These are phyloP conservation scores for Stentor roeselii DNA, from an alignment of 73 alveolate genomes.

Conservation along the genomic window DNA sequence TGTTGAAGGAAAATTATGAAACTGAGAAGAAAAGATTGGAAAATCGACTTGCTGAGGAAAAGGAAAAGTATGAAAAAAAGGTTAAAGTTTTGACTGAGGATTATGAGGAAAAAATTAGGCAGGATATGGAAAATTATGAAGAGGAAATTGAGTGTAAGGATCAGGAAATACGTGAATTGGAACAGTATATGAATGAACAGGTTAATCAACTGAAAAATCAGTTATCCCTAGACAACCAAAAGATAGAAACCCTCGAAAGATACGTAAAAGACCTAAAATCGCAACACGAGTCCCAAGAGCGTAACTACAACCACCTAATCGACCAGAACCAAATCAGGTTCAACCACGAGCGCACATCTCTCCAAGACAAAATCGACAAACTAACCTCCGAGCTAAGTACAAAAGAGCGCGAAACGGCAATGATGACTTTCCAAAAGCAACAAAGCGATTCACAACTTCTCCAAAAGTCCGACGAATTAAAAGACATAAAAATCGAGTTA, in stretches of 20 bases:
- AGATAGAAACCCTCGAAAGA: background rate
- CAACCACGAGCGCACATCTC: constrained; percentile 51
- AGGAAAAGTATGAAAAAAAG: constrained; percentile 21
- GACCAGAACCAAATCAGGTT: background rate
- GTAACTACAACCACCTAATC: background rate
- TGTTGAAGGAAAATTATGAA: constrained; percentile 70
- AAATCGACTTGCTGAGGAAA: constrained; percentile 64
- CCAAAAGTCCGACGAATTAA: constrained; percentile 85
- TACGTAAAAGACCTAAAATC: background rate
- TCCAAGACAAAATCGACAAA: constrained; percentile 59
- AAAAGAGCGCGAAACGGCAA: constrained; percentile 63
- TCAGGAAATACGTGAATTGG: background rate
- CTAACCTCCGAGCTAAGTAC: constrained; percentile 47
- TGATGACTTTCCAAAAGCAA: constrained; percentile 63
- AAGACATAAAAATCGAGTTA: constrained; percentile 59
- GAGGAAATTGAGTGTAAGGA: constrained; percentile 30
- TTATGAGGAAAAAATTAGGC: constrained; percentile 46
- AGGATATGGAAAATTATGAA: constrained; percentile 38
- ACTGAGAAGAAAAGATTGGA: constrained; percentile 75
- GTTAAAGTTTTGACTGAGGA: constrained; percentile 36
- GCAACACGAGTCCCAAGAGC: background rate
- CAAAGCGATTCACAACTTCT: constrained; percentile 64
- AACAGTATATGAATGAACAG: background rate
- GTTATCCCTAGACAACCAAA: background rate
- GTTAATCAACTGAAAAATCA: background rate